Evolutionary conservation across 257 asterid species (phyloP), one percentile per base, ranked within the genome.

Genomic region (Penstemon barbatus): DNA sequence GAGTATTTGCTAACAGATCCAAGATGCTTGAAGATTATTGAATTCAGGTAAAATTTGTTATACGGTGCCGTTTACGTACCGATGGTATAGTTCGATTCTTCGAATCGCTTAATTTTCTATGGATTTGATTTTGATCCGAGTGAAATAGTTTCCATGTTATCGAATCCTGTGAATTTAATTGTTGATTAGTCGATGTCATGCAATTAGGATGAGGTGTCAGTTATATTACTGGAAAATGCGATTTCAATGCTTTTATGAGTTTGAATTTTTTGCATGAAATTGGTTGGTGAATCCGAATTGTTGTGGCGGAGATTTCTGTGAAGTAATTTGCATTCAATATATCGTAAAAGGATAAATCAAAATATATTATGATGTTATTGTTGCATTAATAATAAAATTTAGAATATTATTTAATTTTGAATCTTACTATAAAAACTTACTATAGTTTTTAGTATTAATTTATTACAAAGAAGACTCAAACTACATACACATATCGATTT

Each of bases 1-100:
- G 58, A 50, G 67, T 41, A 62, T 36, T 65, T 61, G 57, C 75
- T 45, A 71, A 51, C 57, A 71, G 80, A 77, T 80, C 82, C 53
- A 45, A 15, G 58, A 9, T 51, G 9, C 25, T 9, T 60, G 36
- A 74, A 49, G 59, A 57, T 44, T 59, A 50, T 43, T 55, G 63
- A 62, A 57, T 48, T 36, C 69, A 13, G 58, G 80, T 60, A 38
- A 58, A 13, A 49, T 41, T 58, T 37, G 45, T 39, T 33, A 13
- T n/a, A 5, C 40, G 63, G 11, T 43, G 65, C 67, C 55, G 58
- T 62, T 78, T 36, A 8, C 7, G 25, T 11, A 15, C 3, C 6
- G 19, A 12, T 53, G 3, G 19, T 53, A 39, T 9, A 43, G 58
- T 58, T 68, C 13, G 56, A 4, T 60, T 51, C 7, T 67, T 51